Evolutionary conservation across 2,329 filamentous ascomycete species (phyloP), one percentile per base, ranked within the genome.

Genomic region (Colletotrichum truncatum): DNA sequence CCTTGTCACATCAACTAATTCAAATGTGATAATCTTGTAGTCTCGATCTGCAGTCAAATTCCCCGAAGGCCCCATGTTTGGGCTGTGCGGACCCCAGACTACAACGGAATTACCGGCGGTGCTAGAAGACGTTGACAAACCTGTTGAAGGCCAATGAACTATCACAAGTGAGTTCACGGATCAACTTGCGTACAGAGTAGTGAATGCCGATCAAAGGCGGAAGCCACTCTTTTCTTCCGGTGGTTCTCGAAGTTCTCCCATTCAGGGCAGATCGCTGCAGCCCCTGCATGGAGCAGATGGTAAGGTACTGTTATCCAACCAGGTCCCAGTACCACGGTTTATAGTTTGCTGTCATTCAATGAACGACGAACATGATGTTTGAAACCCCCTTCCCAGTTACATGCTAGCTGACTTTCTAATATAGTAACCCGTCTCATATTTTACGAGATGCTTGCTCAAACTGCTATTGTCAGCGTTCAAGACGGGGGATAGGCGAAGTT

Each of bases 11-110:
- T 48, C 21, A 30, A 18, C 28, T 14, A 48, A 38, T 38, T 28
- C 54, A 28, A 57, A 46, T 26, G 23, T 39, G 28, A 57, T 8
- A 48, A 59, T 51, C 55, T 49, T 41, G 45, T 32, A 28, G 39
- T 28, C 43, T 21, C 45, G 57, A 65, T 65, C 62, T 62, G 34
- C 48, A 55, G 39, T 21, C 16, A 43, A 51, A 62, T 49, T 65
- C 56, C 41, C 56, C 62, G 49, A 49, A 23, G 49, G 10, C 41
- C 34, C 48, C 34, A 30, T 41, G 41, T 62, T 45, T 23, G 21
- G 36, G 36, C 41, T 48, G 8, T 36, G 23, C 9, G n/a, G 25
- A 10, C 26, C 41, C 36, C 28, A 55, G 39, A 32, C 6, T 34
- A 54, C 34, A 21, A 55, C 56, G 41, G 57, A 23, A 11, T 54